Evolutionary conservation across 768 basidiomycete species (phyloP).

Genomic region (Podaxis carcinomalis): DNA sequence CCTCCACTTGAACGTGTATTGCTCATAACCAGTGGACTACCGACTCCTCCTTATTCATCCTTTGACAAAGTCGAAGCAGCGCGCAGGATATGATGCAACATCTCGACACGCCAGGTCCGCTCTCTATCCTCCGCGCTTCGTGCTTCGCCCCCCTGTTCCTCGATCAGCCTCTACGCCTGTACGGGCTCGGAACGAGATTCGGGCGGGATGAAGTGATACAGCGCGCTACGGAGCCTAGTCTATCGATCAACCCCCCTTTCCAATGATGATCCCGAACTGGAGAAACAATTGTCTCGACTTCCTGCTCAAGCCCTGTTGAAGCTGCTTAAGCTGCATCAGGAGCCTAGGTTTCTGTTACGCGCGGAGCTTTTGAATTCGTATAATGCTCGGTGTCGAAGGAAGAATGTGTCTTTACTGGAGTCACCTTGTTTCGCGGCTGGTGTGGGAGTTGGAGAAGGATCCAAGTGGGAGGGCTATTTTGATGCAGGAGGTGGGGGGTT

Average conservation of each 20-base stretch:
- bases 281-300: neutral
- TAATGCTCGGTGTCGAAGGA: too few relatives aligned
- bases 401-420: neutral
- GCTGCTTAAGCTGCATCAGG: neutral
- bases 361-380: neutral
- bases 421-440: neutral
- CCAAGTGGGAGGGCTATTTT: neutral
- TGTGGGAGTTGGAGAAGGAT: neutral
- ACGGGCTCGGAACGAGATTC: conserved; percentile 38
- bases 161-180: conserved; percentile 42
- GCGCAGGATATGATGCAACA: conserved; percentile 32
- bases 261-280: neutral
- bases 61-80: conserved; percentile 36
- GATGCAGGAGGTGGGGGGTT: neutral
- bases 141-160: conserved; percentile 39
- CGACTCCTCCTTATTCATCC: conserved; percentile 33
- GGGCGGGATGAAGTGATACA: conserved; percentile 42
- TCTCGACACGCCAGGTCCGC: conserved; percentile 41
- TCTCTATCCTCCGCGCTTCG: conserved; percentile 37
- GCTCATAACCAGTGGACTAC: conserved; percentile 36
- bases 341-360: neutral
- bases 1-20: conserved; percentile 20
- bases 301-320: neutral
- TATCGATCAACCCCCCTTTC: conserved; percentile 24
- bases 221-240: conserved; percentile 36